Conservation (phyloP, 768 basidiomycete genomes). For the Mrakia blollopis region DNA sequence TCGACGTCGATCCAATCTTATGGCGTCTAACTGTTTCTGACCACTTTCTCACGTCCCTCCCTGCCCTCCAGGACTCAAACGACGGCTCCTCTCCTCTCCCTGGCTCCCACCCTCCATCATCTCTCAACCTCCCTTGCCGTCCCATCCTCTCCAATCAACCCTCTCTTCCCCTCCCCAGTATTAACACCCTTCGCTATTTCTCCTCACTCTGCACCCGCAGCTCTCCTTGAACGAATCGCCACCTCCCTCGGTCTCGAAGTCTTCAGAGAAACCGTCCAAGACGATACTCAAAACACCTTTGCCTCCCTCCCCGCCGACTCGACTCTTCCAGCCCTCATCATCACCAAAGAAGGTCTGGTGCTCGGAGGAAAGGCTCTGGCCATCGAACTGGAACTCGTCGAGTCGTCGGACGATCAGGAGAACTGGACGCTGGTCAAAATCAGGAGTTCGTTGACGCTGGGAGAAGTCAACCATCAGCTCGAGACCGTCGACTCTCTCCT, state of each 20-base stretch:
- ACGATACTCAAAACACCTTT: not conserved
- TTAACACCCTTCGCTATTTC: conserved; percentile 16
- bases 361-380: conserved; percentile 22
- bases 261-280: conserved; percentile 7
- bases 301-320: not conserved
- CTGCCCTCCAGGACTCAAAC: not conserved
- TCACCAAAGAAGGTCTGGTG: conserved; percentile 17
- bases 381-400: conserved; percentile 23
- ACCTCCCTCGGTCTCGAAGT: conserved; percentile 29
- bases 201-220: not conserved
- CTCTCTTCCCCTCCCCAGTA: not conserved
- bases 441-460: not conserved
- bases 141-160: not conserved
- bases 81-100: not conserved
- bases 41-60: not conserved
- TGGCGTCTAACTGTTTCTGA: not conserved
- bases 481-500: conserved; percentile 6
- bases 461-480: not conserved
- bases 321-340: not conserved
- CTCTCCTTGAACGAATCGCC: conserved; percentile 15
- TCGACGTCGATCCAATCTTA: not conserved
- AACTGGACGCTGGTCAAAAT: conserved; percentile 8
- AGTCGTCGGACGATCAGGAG: not conserved
- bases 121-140: conserved; percentile 2
- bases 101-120: conserved; percentile 1